Evolutionary conservation across 1,284 basidiomycete genomes (phyloP), one percentile per base, ranked within the genome.

Genomic region (Heterobasidion parviporum): DNA sequence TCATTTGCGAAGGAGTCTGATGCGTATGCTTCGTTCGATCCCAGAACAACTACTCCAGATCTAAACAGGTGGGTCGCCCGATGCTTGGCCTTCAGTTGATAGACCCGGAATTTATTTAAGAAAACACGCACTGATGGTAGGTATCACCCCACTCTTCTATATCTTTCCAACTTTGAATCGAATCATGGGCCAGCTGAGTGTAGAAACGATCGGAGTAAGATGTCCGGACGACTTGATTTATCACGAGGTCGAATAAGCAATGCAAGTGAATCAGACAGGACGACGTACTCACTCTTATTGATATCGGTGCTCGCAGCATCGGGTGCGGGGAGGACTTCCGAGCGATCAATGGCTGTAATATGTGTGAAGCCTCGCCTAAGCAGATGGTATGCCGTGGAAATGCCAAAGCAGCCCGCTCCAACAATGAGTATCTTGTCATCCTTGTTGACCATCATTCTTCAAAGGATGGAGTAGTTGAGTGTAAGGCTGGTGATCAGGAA

Each of bases 261-360:
- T 41, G 38, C 41, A 47, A 50, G 50, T 8, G 16, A 16, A 56
- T 33, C 33, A 16, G 20, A 6, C 41, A 41, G n/a, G 16, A 34
- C 14, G 70, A 64, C 16, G 70, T 6, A 72, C 78, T 60, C 63
- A 82, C 91, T 81, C 72, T 92, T 88, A 70, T 94, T 95, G 54
- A 94, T 74, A 68, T 95, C 93, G 48, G 86, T 86, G 57, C 87
- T 89, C 0, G 92, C 89, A 2, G 84, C 89, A 67, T 94, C 92
- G 8, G 79, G 74, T 0, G 91, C 89, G 7, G 91, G 91, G 2
- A 92, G 67, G 1, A 68, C 67, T 1, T 66, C 59, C 1, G 89
- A 81, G 55, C 85, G 77, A 65, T 94, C 91, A 49, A 94, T 73
- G 3, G 95, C 68, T 1, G 83, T 89, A 55, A 94, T 75, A 58